Evolutionary conservation across 2,329 filamentous ascomycete genomes (phyloP), one percentile per base, ranked within the genome.

Genomic region (Rutstroemia sp.): DNA sequence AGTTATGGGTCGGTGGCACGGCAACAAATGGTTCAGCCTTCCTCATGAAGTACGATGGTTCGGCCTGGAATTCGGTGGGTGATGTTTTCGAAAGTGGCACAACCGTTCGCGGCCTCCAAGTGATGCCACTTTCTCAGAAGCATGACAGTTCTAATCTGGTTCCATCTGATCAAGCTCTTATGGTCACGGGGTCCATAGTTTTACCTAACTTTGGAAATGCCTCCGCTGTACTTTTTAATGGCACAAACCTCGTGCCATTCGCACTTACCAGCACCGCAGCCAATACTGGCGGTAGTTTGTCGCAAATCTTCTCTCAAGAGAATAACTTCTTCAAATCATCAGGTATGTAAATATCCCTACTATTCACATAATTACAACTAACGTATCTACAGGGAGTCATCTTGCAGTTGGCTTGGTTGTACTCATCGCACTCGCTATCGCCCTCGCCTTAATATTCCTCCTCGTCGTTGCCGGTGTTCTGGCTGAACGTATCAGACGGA

Each of bases 181-280:
- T 99, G 72, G 76, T 97, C 50, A 89, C 89, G n/a, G 94, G 94
- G 40, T 82, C 87, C 53, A 82, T 99, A 63, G 79, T 83, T 61
- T 78, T 97, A 17, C 82, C 87, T 0, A 75, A 75, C 49, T 91
- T 91, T 68, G 92, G 92, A 57, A 86, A 84, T 57, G 89, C 87
- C 5, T 95, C 92, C 14, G 91, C 89, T 8, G 92, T 86, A 7
- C 75, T 96, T 27, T 99, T 88, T 75, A 89, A 97, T 67, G 94
- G 94, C 65, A 89, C 84, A 10, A 74, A 76, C 2, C 84, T 92
- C 68, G 77, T 78, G 51, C 92, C 94, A 0, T 96, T 92, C 70
- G 80, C 90, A 42, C 79, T 99, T 44, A 88, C 92, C 2, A 87
- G 83, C 47, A 86, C 79, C 57, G 73, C 78, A 12, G 78, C 83